Percentiles rank a stretch among this genome's conserved stretches.
Conservation (phyloP, 2,329 filamentous ascomycete species). For the Nakataea oryzae region DNA sequence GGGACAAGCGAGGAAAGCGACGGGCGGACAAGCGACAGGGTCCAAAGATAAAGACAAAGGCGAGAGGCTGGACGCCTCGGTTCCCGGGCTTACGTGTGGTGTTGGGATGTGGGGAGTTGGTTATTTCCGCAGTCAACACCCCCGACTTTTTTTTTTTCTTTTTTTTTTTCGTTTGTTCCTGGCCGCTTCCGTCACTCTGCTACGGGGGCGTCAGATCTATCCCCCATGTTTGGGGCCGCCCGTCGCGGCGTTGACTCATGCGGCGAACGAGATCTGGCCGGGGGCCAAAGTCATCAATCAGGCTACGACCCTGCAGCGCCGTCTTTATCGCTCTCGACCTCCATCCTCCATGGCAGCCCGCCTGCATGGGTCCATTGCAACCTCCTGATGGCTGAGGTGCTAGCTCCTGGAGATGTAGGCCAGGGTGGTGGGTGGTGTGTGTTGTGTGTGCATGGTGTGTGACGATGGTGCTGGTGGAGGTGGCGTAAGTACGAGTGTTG, state of each 20-base stretch:
- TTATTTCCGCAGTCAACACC: not conserved
- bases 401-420: not conserved
- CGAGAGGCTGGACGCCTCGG: not conserved
- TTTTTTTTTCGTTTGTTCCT: not conserved
- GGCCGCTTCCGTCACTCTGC: not conserved
- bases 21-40: not conserved
- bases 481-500: too few relatives aligned
- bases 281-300: not conserved
- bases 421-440: too few relatives aligned
- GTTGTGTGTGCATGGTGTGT: too few relatives aligned
- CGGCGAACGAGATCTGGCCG: not conserved
- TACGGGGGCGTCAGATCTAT: not conserved
- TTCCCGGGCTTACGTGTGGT: not conserved
- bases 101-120: not conserved
- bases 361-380: not conserved
- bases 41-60: not conserved
- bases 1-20: not conserved
- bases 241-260: conserved; percentile 1
- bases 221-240: not conserved
- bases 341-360: not conserved
- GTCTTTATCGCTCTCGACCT: not conserved
- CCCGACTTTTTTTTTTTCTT: not conserved
- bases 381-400: not conserved
- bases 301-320: not conserved
- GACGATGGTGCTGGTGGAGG: too few relatives aligned